phyloP scores from a whole-genome alignment of 805 yeast genomes.

The Dipodascus geniculatus region DNA sequence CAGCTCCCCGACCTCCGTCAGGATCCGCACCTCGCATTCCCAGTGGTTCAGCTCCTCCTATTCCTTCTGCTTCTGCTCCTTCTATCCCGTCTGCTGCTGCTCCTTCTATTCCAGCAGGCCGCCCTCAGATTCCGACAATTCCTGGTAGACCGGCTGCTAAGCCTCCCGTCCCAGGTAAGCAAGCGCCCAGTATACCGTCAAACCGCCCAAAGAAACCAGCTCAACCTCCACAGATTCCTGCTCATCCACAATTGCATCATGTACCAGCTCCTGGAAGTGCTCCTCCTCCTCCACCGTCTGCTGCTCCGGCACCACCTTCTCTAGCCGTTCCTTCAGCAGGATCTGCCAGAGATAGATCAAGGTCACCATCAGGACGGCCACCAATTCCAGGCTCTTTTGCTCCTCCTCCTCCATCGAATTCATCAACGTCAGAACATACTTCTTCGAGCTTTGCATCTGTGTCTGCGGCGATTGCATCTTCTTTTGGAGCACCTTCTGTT shows the following conservation, averaged over 20 bases:
- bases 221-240: constrained; percentile 8
- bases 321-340: constrained; percentile 9
- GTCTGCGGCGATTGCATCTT: constrained; percentile 6
- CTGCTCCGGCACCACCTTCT: constrained; percentile 5
- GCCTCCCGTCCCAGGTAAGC: constrained; percentile 5
- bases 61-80: constrained; percentile 8
- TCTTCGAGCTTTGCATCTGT: constrained; percentile 5
- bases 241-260: constrained; percentile 6
- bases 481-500: constrained; percentile 10
- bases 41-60: constrained; percentile 13
- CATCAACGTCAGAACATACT: constrained; percentile 2
- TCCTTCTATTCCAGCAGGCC: constrained; percentile 13
- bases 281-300: constrained; percentile 13
- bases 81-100: constrained; percentile 8
- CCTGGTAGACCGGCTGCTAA: constrained; percentile 8
- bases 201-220: constrained; percentile 7
- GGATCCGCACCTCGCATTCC: constrained; percentile 2
- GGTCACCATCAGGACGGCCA: constrained; percentile 13
- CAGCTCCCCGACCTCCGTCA: constrained; percentile 8
- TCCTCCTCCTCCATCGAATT: constrained; percentile 6
- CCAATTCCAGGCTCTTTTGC: constrained; percentile 11
- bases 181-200: constrained; percentile 4
- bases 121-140: constrained; percentile 11
- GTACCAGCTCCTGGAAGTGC: constrained; percentile 7
- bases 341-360: constrained; percentile 8